Base-by-base conservation (phyloP, 441 rosid species). In the Eruca vesicaria region DNA sequence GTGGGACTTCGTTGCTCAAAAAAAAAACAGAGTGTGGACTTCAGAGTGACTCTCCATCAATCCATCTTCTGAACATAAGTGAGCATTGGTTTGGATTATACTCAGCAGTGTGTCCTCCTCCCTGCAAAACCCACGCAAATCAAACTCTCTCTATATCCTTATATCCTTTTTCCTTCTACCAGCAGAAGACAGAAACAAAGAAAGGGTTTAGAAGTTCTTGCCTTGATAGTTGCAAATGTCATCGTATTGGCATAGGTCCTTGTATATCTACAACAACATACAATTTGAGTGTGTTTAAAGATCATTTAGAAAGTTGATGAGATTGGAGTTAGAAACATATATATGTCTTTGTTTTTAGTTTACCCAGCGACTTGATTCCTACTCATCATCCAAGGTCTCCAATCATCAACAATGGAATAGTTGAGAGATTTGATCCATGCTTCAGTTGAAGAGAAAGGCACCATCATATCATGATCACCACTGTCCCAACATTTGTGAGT, bases 221-320 rank as follows among this genome's bases (percentile, higher is more conserved):
- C 96, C 90, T 92, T 92, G 7, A 90, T 74, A 28, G 92, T 90
- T 12, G 89, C 92, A 65, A 82, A 92, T 71, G 94, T 83, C 90
- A 90, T 83, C 23, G 43, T 72, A 57, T 88, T 92, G 0, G 90
- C 67, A 50, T 86, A 87, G n/a, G 79, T 80, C 78, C 92, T 86
- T 6, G 90, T 83, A 68, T 82, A 90, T 31, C 96, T 92, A 52
- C 71, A 70, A 12, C 7, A 32, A 0, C 9, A 58, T 32, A 35
- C 3, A 41, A 67, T 2, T 10, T 7, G 56, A 38, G 57, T 6
- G n/a, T 29, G 28, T 15, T 50, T 45, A 23, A 18, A 12, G 66
- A 7, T 9, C 14, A 35, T 2, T 26, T 12, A 45, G 35, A 48
- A n/a, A 7, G 15, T 7, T 19, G 43, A 55, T 63, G 36, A 28